Percentiles rank a stretch among this genome's conserved stretches.
phyloP scores from a whole-genome alignment of 139 green algal genomes.

The Picochlorum sp. region DNA sequence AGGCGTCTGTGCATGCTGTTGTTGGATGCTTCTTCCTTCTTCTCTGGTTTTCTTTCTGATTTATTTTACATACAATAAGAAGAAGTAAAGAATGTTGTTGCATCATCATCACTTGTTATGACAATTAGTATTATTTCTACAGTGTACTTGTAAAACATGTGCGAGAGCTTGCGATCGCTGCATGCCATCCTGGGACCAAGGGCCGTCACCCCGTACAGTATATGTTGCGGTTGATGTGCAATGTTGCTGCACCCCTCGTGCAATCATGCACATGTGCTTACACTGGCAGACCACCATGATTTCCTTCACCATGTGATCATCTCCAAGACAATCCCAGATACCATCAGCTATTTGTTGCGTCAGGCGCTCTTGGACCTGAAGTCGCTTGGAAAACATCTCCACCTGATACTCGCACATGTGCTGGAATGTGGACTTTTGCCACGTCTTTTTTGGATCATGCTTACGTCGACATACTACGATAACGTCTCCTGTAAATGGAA shows the following conservation, averaged over 20 bases:
- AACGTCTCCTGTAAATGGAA: slow-evolving; percentile 85
- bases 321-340: not conserved
- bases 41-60: not conserved
- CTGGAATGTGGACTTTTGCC: too few species aligned
- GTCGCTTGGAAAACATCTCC: slow-evolving; percentile 41
- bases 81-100: too few species aligned
- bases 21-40: not conserved
- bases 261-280: slow-evolving; percentile 97
- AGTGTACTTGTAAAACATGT: too few species aligned
- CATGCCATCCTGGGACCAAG: not conserved
- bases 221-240: slow-evolving; percentile 60
- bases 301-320: not conserved
- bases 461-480: slow-evolving; percentile 21
- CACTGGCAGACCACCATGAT: slow-evolving; percentile 77
- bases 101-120: too few species aligned
- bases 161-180: too few species aligned
- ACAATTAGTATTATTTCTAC: too few species aligned
- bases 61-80: too few species aligned
- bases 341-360: slow-evolving; percentile 40
- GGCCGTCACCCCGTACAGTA: slow-evolving; percentile 34
- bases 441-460: too few species aligned
- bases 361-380: slow-evolving; percentile 93
- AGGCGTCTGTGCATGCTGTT: too few species aligned
- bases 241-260: slow-evolving; percentile 85
- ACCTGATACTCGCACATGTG: slow-evolving; percentile 36